Percentiles rank a stretch among this genome's conserved stretches.
phyloP scores from a whole-genome alignment of 805 yeast genomes.

The Brettanomyces sp. region DNA sequence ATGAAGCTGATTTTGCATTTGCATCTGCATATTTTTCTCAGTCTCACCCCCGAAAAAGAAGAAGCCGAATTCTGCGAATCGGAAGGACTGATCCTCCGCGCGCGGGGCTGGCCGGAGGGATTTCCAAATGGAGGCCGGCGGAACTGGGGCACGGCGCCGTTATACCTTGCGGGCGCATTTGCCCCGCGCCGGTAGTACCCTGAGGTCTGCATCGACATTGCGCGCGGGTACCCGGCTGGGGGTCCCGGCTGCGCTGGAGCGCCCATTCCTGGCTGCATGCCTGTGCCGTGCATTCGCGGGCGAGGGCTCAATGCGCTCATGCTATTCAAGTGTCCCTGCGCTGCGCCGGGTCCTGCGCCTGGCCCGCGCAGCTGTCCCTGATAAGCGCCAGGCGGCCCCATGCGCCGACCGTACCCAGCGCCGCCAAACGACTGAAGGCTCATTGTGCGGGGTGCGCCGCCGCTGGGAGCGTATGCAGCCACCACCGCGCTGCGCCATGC shows the following conservation, averaged over 20 bases:
- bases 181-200: slow-evolving; percentile 1
- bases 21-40: no score
- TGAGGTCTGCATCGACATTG: slow-evolving; percentile 20
- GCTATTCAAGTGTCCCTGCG: neutral
- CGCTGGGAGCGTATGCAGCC: slow-evolving; percentile 21
- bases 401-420: slow-evolving; percentile 1
- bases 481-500: slow-evolving; percentile 24
- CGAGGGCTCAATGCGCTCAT: neutral
- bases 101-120: slow-evolving; percentile 1
- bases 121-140: slow-evolving; percentile 16
- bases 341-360: neutral
- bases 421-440: slow-evolving; percentile 15
- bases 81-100: neutral
- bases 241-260: neutral
- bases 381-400: neutral
- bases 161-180: neutral
- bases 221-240: slow-evolving; percentile 15
- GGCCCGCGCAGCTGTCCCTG: neutral
- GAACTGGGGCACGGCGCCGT: slow-evolving; percentile 3
- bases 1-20: no score
- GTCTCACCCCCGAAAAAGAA: neutral
- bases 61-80: neutral
- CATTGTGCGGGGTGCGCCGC: slow-evolving; percentile 26
- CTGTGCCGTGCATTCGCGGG: slow-evolving; percentile 1
- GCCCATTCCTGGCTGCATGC: neutral